These are phyloP conservation scores for Sambucus nigra DNA, from an alignment of 129 eudicot genomes.

Conservation along the genomic window DNA sequence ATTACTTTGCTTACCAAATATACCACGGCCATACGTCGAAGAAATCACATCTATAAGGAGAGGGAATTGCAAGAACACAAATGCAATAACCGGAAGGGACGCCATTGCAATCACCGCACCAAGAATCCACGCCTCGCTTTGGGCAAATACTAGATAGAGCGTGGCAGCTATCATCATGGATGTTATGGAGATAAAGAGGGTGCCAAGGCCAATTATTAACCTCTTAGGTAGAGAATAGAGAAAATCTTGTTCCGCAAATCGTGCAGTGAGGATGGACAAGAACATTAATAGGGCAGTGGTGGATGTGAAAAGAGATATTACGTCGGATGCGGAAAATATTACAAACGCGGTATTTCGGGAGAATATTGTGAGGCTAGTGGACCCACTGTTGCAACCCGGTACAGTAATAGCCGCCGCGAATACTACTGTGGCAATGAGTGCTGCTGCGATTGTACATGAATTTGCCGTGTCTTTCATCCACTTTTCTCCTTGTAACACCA, in stretches of 20 bases:
- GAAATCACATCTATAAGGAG: neutral
- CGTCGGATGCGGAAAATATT: neutral
- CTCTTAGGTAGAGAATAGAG: neutral
- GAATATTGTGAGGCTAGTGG: neutral
- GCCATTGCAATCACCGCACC: neutral
- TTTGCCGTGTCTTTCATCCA: slow-evolving; percentile 1
- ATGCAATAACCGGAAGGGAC: neutral
- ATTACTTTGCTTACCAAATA: slow-evolving; percentile 1
- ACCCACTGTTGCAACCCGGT: neutral
- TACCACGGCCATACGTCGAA: neutral
- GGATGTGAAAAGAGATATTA: neutral
- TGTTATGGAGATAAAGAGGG: neutral
- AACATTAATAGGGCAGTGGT: neutral
- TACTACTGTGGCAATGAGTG: neutral
- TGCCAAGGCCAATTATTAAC: neutral
- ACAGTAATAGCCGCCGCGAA: neutral
- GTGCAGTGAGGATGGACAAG: slow-evolving; percentile 6
- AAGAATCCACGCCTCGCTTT: neutral
- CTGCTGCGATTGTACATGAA: slow-evolving; percentile 1
- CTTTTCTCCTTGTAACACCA: neutral
- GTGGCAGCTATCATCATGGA: slow-evolving; percentile 1
- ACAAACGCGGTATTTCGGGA: neutral
- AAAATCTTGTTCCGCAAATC: neutral
- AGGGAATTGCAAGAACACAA: neutral
- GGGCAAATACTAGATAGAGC: neutral